A percentile compares a stretch with the other conserved stretches of the same genome.
These are phyloP conservation scores for Xylaria sp. DNA, from an alignment of 2,329 filamentous ascomycete genomes.

Conservation along the genomic window DNA sequence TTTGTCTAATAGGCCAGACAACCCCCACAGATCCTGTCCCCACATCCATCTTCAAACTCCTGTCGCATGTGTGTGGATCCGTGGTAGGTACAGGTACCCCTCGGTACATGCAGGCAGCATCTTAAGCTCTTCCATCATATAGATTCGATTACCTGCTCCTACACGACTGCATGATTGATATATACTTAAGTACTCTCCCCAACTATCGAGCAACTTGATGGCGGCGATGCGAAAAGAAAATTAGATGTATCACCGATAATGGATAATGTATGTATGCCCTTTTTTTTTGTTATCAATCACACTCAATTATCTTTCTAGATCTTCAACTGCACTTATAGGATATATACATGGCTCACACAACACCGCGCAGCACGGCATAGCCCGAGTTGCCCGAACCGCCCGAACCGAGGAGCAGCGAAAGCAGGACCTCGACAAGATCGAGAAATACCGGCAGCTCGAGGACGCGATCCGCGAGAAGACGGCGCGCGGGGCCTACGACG, in stretches of 20 bases:
- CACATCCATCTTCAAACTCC: too few relatives aligned
- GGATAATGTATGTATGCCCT: constrained; percentile 49
- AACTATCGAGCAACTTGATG: background rate
- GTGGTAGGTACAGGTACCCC: background rate
- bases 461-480: constrained; percentile 75
- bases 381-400: constrained; percentile 69
- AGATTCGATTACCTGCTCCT: background rate
- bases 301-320: too few relatives aligned
- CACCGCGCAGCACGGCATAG: constrained; percentile 78
- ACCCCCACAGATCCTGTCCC: background rate
- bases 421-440: constrained; percentile 80
- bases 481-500: constrained; percentile 53
- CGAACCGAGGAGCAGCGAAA: constrained; percentile 76
- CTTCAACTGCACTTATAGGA: background rate
- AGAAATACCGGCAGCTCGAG: constrained; percentile 78
- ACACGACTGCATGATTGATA: background rate
- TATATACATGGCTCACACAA: constrained; percentile 26
- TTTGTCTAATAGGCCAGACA: too few relatives aligned
- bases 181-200: background rate
- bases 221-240: background rate
- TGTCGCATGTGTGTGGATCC: background rate
- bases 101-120: background rate
- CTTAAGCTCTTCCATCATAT: background rate
- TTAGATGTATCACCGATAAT: constrained; percentile 39
- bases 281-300: constrained; percentile 8